These are phyloP conservation scores for Proliferodiscus dingleyae DNA, from an alignment of 2,329 filamentous ascomycete species.

Conservation along the genomic window DNA sequence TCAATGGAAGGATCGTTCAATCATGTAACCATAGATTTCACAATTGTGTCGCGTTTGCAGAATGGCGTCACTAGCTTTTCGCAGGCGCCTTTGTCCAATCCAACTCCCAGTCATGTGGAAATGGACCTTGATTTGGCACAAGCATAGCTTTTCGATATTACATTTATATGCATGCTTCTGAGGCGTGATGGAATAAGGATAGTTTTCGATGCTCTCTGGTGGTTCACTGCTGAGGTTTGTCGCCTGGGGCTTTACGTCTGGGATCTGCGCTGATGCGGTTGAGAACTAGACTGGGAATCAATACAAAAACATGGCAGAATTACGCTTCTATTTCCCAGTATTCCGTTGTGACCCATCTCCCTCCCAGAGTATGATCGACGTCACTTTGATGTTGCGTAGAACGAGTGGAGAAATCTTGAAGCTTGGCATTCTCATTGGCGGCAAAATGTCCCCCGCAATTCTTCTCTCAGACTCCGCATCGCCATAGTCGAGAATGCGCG, in stretches of 20 bases:
- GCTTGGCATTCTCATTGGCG: conserved; percentile 1
- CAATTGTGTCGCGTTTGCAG: conserved; percentile 13
- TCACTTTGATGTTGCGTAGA: no score
- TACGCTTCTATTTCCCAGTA: neutral
- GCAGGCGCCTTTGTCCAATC: conserved; percentile 6
- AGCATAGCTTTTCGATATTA: conserved; percentile 14
- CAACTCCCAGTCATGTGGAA: conserved; percentile 8
- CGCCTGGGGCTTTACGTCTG: conserved; percentile 2
- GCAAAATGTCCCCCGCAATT: conserved; percentile 2
- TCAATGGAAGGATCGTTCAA: conserved; percentile 16
- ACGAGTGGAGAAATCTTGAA: no score
- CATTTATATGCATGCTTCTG: conserved; percentile 11
- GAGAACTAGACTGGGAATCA: conserved; percentile 16
- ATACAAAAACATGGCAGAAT: conserved; percentile 29
- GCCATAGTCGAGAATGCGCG: no score
- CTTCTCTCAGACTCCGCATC: conserved; percentile 1
- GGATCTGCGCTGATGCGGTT: conserved; percentile 4
- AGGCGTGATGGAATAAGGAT: conserved; percentile 12
- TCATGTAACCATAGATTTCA: conserved; percentile 30
- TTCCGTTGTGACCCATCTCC: no score
- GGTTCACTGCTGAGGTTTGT: conserved; percentile 6
- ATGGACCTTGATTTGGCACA: conserved; percentile 10
- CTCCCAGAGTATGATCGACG: no score
- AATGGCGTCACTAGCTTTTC: conserved; percentile 18
- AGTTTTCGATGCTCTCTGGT: conserved; percentile 11